These are phyloP conservation scores for Pyrenopolyporus hunteri DNA, from an alignment of 495 filamentous ascomycete genomes.

Conservation along the genomic window DNA sequence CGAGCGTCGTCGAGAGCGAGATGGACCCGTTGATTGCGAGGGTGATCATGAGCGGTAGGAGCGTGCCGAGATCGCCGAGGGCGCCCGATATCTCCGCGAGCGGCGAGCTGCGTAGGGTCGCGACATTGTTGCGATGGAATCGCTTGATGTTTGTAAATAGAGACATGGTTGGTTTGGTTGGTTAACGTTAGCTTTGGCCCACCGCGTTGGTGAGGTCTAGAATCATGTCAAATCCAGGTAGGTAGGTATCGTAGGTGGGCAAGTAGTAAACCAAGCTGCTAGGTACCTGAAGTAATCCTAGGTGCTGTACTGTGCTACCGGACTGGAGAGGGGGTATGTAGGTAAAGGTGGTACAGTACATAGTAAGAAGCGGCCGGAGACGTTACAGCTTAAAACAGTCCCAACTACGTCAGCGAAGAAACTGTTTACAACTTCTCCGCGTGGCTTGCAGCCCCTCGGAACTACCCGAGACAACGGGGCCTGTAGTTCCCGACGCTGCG, in stretches of 20 bases:
- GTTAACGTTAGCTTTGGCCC: not conserved
- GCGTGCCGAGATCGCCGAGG: constrained; percentile 87
- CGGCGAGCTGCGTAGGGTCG: constrained; percentile 56
- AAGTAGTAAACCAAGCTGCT: no score
- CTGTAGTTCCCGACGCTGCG: not conserved
- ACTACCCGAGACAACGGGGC: constrained; percentile 21
- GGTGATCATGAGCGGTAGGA: constrained; percentile 86
- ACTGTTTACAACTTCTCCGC: constrained; percentile 6
- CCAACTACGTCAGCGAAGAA: constrained; percentile 27
- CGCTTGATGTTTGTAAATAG: constrained; percentile 41
- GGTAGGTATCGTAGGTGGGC: no score
- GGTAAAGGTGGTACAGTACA: no score
- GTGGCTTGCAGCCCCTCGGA: constrained; percentile 16
- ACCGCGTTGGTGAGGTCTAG: not conserved
- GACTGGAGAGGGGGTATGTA: no score
- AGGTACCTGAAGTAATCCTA: no score
- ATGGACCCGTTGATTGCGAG: constrained; percentile 76
- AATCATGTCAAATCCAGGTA: not conserved
- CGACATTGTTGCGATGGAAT: constrained; percentile 53
- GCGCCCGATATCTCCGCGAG: constrained; percentile 86
- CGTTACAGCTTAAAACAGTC: constrained; percentile 5
- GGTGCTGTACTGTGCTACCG: no score
- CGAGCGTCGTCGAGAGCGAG: constrained; percentile 79
- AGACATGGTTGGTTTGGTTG: no score
- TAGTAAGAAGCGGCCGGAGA: not conserved